Percentiles rank a stretch among this genome's conserved stretches.
Evolutionary conservation across 352 stramenopile genomes (phyloP).

Genomic region (Phytopythium sindhum): DNA sequence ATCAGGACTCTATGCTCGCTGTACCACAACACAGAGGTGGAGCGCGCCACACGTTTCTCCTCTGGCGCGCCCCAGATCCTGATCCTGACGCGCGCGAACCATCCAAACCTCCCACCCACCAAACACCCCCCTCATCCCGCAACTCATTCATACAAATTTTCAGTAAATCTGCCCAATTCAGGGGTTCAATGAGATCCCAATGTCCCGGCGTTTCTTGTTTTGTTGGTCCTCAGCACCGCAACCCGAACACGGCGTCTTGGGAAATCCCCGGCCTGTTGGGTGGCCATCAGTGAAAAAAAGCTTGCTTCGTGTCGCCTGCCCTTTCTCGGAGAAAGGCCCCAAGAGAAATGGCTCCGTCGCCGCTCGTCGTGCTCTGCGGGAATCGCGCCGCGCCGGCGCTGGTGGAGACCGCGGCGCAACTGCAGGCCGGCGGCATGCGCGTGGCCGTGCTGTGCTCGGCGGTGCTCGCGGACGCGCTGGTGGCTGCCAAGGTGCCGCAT

Average conservation of each 20-base stretch:
- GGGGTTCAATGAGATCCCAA: neutral
- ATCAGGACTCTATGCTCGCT: neutral
- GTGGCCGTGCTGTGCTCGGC: conserved; percentile 61
- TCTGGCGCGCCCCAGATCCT: neutral
- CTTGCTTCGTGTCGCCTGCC: neutral
- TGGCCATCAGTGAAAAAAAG: neutral
- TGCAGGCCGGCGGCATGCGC: conserved; percentile 55
- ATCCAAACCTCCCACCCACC: conserved; percentile 5
- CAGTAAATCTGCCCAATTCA: neutral
- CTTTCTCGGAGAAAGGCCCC: neutral
- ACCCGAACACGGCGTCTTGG: conserved; percentile 1
- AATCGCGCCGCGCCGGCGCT: conserved; percentile 42
- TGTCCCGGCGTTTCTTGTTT: neutral
- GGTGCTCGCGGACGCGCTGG: conserved; percentile 48
- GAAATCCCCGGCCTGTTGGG: too few species aligned
- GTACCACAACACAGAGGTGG: neutral
- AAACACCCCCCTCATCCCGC: neutral
- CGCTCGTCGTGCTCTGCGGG: conserved; percentile 71
- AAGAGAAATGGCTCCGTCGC: conserved; percentile 18
- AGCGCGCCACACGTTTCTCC: neutral
- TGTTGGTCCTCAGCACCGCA: conserved; percentile 4
- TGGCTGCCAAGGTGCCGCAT: conserved; percentile 72
- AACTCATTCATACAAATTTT: neutral
- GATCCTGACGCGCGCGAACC: neutral
- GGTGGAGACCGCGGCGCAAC: conserved; percentile 39